Conservation (phyloP, 2,329 filamentous ascomycete genomes). For the Epichloe uncinata region DNA sequence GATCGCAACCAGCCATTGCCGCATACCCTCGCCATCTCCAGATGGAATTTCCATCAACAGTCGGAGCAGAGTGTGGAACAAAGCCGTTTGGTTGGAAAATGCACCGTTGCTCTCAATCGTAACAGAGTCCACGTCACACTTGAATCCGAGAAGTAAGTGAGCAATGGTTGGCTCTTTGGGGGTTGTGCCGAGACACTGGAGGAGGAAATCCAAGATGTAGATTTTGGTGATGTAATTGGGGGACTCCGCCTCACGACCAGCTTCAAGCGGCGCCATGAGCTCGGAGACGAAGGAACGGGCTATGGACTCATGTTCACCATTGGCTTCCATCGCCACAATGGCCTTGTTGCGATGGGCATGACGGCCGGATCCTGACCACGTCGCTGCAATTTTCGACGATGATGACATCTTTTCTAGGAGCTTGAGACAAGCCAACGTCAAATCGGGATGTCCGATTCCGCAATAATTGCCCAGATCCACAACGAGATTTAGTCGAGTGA, state of each 20-base stretch:
- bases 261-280: conserved; percentile 55
- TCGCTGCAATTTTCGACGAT: conserved; percentile 66
- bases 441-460: conserved; percentile 65
- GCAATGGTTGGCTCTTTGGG: conserved; percentile 71
- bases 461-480: conserved; percentile 79
- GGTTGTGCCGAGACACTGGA: conserved; percentile 61
- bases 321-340: conserved; percentile 74
- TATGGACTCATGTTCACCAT: conserved; percentile 70
- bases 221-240: conserved; percentile 69
- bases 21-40: conserved; percentile 44
- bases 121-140: conserved; percentile 57
- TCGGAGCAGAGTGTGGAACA: conserved; percentile 71
- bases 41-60: conserved; percentile 59
- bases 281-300: conserved; percentile 58
- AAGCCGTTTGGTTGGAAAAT: conserved; percentile 57
- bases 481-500: conserved; percentile 66
- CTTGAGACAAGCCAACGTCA: conserved; percentile 69
- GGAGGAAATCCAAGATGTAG: conserved; percentile 74
- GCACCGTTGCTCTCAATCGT: conserved; percentile 53
- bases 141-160: conserved; percentile 81
- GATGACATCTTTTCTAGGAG: conserved; percentile 77
- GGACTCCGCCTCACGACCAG: conserved; percentile 55
- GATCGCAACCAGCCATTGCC: conserved; percentile 55
- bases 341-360: conserved; percentile 65
- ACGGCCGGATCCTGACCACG: conserved; percentile 47